Percentiles rank a stretch among this genome's conserved stretches.
These are phyloP conservation scores for Hibiscus trionum DNA, from an alignment of 345 rosid species.

Conservation along the genomic window DNA sequence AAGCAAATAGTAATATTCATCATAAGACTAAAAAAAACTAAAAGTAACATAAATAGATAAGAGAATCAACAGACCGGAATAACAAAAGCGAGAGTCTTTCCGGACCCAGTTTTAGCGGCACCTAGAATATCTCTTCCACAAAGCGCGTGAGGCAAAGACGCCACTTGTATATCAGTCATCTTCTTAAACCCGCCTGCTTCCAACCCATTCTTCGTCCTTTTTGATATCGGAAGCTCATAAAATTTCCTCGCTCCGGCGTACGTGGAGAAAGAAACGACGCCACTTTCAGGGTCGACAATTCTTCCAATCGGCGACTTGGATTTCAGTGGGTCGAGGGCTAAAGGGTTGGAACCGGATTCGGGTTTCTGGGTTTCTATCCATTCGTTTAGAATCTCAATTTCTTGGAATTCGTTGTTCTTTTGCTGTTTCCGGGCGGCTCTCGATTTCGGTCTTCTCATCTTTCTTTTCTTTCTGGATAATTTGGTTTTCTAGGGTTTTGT, in stretches of 20 bases:
- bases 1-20: not conserved
- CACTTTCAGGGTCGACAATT: constrained; percentile 24
- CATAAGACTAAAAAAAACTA: not conserved
- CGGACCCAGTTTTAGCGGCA: constrained; percentile 95
- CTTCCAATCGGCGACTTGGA: constrained; percentile 44
- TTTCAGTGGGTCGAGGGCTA: constrained; percentile 45
- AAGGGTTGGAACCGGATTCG: constrained; percentile 77
- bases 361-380: constrained; percentile 88
- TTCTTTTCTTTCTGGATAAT: not conserved
- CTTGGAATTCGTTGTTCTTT: constrained; percentile 42
- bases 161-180: constrained; percentile 87
- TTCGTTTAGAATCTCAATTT: constrained; percentile 41
- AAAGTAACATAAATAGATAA: not conserved
- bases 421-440: constrained; percentile 29
- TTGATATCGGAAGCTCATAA: constrained; percentile 70
- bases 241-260: constrained; percentile 58
- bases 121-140: constrained; percentile 89
- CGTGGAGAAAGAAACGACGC: constrained; percentile 37
- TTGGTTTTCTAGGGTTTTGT: not conserved
- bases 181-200: constrained; percentile 40
- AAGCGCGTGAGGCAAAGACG: constrained; percentile 77
- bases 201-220: constrained; percentile 58
- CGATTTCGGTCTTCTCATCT: constrained; percentile 40
- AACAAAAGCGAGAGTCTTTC: constrained; percentile 85
- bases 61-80: constrained; percentile 58